These are phyloP conservation scores for Sinapis alba DNA, from an alignment of 441 rosid species.

Conservation along the genomic window DNA sequence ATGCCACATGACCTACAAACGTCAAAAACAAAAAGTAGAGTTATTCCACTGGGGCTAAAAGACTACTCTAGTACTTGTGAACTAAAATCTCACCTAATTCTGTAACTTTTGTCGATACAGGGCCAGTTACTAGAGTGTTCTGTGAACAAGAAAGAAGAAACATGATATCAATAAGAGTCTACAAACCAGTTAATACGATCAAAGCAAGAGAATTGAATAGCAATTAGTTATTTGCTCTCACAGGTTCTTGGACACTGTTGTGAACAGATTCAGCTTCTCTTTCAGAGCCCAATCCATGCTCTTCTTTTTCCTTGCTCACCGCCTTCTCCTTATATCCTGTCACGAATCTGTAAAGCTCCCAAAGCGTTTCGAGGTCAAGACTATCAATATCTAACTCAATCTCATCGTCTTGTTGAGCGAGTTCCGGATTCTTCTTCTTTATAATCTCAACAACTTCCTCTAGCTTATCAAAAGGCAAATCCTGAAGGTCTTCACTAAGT, in stretches of 20 bases:
- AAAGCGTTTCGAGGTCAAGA: slow-evolving; percentile 81
- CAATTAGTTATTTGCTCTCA: slow-evolving; percentile 39
- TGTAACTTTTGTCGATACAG: slow-evolving; percentile 43
- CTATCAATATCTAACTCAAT: slow-evolving; percentile 92
- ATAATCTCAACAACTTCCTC: slow-evolving; percentile 66
- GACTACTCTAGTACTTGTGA: slow-evolving; percentile 10
- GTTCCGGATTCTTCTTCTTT: slow-evolving; percentile 66
- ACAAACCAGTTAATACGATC: neutral
- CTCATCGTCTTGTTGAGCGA: slow-evolving; percentile 82
- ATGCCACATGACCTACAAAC: slow-evolving; percentile 43
- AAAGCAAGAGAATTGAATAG: slow-evolving; percentile 11
- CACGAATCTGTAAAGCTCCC: slow-evolving; percentile 85
- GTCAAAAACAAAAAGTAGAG: slow-evolving; percentile 33
- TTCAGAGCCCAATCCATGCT: slow-evolving; percentile 52
- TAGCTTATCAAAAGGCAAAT: slow-evolving; percentile 63
- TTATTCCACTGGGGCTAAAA: slow-evolving; percentile 28
- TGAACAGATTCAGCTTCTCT: slow-evolving; percentile 48
- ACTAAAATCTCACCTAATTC: slow-evolving; percentile 51
- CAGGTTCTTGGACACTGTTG: slow-evolving; percentile 46
- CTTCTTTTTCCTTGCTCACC: slow-evolving; percentile 51
- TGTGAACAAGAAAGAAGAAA: slow-evolving; percentile 39
- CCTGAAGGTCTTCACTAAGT: slow-evolving; percentile 68
- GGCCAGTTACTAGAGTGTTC: slow-evolving; percentile 47
- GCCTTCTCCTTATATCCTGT: slow-evolving; percentile 53
- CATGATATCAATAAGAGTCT: slow-evolving; percentile 27